These are phyloP conservation scores for Rusavskia elegans DNA, from an alignment of 495 filamentous ascomycete species.

Conservation along the genomic window DNA sequence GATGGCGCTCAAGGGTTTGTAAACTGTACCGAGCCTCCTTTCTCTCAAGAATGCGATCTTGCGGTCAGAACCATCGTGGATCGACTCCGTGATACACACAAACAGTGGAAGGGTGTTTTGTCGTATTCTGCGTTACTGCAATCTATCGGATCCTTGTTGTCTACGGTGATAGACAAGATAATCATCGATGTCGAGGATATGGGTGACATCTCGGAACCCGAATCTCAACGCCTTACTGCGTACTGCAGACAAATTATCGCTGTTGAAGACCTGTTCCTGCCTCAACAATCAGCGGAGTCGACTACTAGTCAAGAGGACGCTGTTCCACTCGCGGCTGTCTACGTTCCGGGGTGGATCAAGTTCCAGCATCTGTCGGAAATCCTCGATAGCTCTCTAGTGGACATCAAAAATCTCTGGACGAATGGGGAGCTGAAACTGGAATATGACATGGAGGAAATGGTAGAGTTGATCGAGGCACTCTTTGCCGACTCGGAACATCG, in stretches of 20 bases:
- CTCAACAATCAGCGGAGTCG: slow-evolving; percentile 20
- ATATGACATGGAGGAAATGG: slow-evolving; percentile 67
- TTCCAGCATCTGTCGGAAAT: slow-evolving; percentile 83
- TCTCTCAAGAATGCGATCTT: slow-evolving; percentile 48
- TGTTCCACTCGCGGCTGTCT: slow-evolving; percentile 58
- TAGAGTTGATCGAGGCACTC: slow-evolving; percentile 73
- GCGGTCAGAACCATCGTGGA: slow-evolving; percentile 53
- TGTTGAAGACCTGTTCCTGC: slow-evolving; percentile 62
- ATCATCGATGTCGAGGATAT: slow-evolving; percentile 78
- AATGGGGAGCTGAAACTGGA: slow-evolving; percentile 74
- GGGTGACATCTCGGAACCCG: slow-evolving; percentile 68
- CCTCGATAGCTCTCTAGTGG: slow-evolving; percentile 72
- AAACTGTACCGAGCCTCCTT: slow-evolving; percentile 44
- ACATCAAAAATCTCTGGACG: slow-evolving; percentile 77
- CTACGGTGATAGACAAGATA: slow-evolving; percentile 65
- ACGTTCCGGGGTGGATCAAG: slow-evolving; percentile 70
- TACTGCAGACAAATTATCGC: slow-evolving; percentile 56
- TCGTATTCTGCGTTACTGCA: slow-evolving; percentile 71
- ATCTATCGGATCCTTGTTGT: slow-evolving; percentile 65
- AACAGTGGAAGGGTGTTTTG: slow-evolving; percentile 65
- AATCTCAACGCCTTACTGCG: slow-evolving; percentile 61
- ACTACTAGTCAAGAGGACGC: slow-evolving; percentile 6
- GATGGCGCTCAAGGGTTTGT: slow-evolving; percentile 56
- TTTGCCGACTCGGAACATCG: slow-evolving; percentile 81
- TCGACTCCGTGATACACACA: slow-evolving; percentile 51